Base-by-base conservation (phyloP, 805 yeast species). In the Naumovozyma castellii region DNA sequence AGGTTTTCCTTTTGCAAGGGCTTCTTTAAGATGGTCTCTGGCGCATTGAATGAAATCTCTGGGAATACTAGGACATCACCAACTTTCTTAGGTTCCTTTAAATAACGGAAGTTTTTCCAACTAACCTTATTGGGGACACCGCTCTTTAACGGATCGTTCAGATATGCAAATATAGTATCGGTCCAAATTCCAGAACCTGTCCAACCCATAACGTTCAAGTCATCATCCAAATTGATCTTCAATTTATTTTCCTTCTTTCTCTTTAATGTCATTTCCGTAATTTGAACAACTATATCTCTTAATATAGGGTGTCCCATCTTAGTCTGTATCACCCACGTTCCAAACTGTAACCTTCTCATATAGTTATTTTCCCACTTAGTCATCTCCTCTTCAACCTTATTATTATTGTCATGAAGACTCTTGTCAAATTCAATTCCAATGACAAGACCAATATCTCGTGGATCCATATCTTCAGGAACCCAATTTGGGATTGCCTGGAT, bases 171-270 rank as follows among this genome's bases (percentile, higher is more conserved):
- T 19, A 90, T 69, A 6, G 74, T 64, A 56, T 90, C 97, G 0
- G 97, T 88, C 75, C 86, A 90, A 15, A 85, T 75, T 0, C 94
- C 97, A 0, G 97, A 96, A 0, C 97, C 97, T 0, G 97, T 64
- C 70, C 69, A 65, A 34, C 59, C 58, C 58, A 65, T 51, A 15
- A 65, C 62, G 42, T 63, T 65, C 42, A 64, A 42, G 41, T 64
- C 65, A 36, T 62, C 57, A 36, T 53, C 52, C 27, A 51, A 36
- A 18, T 51, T 48, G 4, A 56, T 45, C 27, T 12, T 51, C 36
- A 64, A 46, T n/a, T 56, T 58, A 25, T 58, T 64, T 4, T 46
- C 46, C 12, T 43, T 44, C 41, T 57, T 60, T 40, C 59, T 61
- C 34, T 56, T 47, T 36, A 66, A 56, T 0, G 88, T 79, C 17